Evolutionary conservation across 83 land plant species (phyloP), one percentile per base, ranked within the genome.

Genomic region (Isoetes engelmannii): DNA sequence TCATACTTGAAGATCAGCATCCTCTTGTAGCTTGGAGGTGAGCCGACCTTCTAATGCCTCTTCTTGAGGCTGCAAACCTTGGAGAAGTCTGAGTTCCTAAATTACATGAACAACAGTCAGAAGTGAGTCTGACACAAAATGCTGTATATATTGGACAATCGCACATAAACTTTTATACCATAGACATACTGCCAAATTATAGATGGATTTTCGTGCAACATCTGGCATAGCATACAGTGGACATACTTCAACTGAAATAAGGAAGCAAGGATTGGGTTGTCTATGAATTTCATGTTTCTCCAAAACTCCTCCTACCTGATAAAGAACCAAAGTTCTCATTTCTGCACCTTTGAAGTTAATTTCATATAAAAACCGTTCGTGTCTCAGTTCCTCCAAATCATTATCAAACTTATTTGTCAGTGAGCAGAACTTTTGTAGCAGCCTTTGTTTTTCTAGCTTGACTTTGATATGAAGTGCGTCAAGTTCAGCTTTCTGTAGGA

Each of bases 321-420:
- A 79, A 46, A 79, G 61, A 45, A 48, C 66, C 45, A 79, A 68
- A 73, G 65, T 74, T 41, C 74, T 79, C 48, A 70, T 28, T 41
- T 79, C 81, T 17, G 81, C 73, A 54, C 73, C 62, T 65, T 79
- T 79, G 63, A 79, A 74, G 60, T 79, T 79, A 61, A 79, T 44
- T 48, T 79, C 79, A 8, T 74, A 69, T 19, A 42, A 45, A 57
- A 74, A 79, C 67, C 79, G 69, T 45, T 65, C 54, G 42, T 70
- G 49, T 42, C 79, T 71, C 46, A 79, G 44, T 7, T 74, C 63
- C 54, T 79, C 73, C 74, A 79, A 47, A 47, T 70, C 78, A 64
- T 57, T 65, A 65, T 79, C 81, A 57, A 79, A 79, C 17, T 4
- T 49, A 46, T n/a, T 45, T 18, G 66, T 74, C 54, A 79, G 50